A percentile compares a stretch with the other conserved stretches of the same genome.
Evolutionary conservation across 495 filamentous ascomycete genomes (phyloP).

Genomic region (Lasiosphaeriaceae sp.): DNA sequence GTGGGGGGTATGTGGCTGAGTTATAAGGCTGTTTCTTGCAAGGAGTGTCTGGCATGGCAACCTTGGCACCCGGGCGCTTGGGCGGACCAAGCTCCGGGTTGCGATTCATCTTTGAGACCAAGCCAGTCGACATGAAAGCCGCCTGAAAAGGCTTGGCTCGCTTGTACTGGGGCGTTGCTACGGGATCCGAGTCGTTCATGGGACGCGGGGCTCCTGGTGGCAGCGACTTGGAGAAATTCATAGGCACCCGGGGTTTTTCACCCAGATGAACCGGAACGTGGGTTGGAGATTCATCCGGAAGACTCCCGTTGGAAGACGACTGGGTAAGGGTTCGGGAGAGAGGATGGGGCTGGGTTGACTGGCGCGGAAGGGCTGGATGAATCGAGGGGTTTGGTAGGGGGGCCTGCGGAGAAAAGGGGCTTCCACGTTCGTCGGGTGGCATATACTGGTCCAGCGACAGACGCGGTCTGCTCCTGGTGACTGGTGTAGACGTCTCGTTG

Average conservation of each 20-base stretch:
- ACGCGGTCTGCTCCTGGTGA: conserved; percentile 55
- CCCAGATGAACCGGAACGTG: conserved; percentile 56
- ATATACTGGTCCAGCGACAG: conserved; percentile 74
- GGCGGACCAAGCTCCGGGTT: conserved; percentile 55
- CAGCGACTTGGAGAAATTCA: conserved; percentile 77
- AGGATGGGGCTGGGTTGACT: conserved; percentile 66
- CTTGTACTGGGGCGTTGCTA: conserved; percentile 83
- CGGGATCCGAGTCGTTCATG: conserved; percentile 43
- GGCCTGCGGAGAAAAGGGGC: conserved; percentile 54
- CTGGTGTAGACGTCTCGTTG: conserved; percentile 47
- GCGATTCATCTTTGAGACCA: conserved; percentile 79
- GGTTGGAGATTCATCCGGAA: conserved; percentile 71
- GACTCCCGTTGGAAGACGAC: conserved; percentile 75
- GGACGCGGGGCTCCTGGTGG: conserved; percentile 59
- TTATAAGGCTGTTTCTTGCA: conserved; percentile 76
- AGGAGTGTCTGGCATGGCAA: conserved; percentile 82
- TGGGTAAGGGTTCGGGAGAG: conserved; percentile 79
- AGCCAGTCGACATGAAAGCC: conserved; percentile 89
- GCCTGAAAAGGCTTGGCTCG: conserved; percentile 75
- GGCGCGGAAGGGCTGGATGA: conserved; percentile 41
- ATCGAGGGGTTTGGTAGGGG: conserved; percentile 53
- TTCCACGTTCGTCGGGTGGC: conserved; percentile 56
- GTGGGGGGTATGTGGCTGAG: conserved; percentile 58
- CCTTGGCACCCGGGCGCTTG: conserved; percentile 34
- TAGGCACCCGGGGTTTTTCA: conserved; percentile 39